Base-by-base conservation (phyloP, 2,329 filamentous ascomycete genomes). In the Rosellinia necatrix region DNA sequence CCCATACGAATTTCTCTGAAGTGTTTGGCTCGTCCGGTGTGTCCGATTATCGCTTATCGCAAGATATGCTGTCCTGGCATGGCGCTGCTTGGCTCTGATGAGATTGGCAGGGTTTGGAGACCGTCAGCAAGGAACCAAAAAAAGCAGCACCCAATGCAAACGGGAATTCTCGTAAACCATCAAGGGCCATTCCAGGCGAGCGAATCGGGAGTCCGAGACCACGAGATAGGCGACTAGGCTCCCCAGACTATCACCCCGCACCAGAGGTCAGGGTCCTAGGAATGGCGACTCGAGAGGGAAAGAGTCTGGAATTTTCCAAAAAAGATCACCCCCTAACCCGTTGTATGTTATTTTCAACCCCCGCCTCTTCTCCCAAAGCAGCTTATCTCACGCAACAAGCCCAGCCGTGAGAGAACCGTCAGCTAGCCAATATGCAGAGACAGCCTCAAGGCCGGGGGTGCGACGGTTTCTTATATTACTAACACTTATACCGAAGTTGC, bases 191-290 rank as follows among this genome's bases (percentile, higher is more conserved):
- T 40, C 17, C 17, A 59, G 27, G 49, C 57, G 59, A 53, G 44
- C 59, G 44, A 62, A 62, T 62, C 57, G 53, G 59, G 57, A 58
- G 32, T 17, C 19, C 37, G 37, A 60, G 17, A 41, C 22, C 38
- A 30, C 25, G 24, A 47, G 58, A 55, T 47, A 49, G 37, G 43
- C 50, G 51, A 58, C 51, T 24, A 35, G 40, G 50, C 53, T 55
- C 56, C 59, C 59, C 50, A 54, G 61, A 53, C 51, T 54, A 41
- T 46, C 56, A 63, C 56, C 59, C 61, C 59, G 53, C 59, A 61
- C 43, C 57, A 15, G 42, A 46, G 40, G 37, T 34, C 43, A 22
- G 46, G 53, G 24, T 46, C 27, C 10, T 25, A 35, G 30, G 21
- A 40, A 37, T 29, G 46, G 32, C 44, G 56, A 30, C 56, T 48